A percentile compares a stretch with the other conserved stretches of the same genome.
Conservation (phyloP, 139 green algal genomes). For the Tetraselmis chui region DNA sequence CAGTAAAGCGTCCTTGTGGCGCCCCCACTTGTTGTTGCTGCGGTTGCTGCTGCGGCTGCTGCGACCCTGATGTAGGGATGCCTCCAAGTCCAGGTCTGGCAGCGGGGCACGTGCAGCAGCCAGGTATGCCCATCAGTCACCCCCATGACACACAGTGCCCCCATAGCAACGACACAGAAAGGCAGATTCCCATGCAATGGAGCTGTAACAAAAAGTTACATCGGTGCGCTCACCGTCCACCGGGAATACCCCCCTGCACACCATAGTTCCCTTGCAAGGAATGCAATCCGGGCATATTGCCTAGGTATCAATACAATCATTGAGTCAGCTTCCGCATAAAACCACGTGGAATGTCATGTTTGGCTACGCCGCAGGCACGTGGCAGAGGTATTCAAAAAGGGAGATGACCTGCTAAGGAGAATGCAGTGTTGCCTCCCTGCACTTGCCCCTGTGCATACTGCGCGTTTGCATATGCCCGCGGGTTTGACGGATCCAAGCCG, state of each 20-base stretch:
- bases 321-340: no score
- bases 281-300: slow-evolving; percentile 25
- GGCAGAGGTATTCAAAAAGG: background rate
- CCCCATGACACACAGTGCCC: no score
- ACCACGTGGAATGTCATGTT: no score
- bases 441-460: slow-evolving; percentile 21
- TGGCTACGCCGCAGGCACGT: no score
- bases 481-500: slow-evolving; percentile 20
- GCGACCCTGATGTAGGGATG: background rate
- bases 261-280: slow-evolving; percentile 24
- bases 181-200: no score
- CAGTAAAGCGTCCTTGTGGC: background rate
- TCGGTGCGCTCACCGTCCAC: slow-evolving; percentile 21
- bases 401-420: background rate
- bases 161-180: no score
- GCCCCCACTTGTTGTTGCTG: background rate
- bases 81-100: background rate
- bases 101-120: background rate
- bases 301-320: slow-evolving; percentile 14
- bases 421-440: background rate
- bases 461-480: slow-evolving; percentile 6
- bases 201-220: no score
- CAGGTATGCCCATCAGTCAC: no score
- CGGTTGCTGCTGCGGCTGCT: background rate
- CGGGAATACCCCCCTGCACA: slow-evolving; percentile 23